Conservation (phyloP, 305 asterid genomes). For the Withania somnifera region DNA sequence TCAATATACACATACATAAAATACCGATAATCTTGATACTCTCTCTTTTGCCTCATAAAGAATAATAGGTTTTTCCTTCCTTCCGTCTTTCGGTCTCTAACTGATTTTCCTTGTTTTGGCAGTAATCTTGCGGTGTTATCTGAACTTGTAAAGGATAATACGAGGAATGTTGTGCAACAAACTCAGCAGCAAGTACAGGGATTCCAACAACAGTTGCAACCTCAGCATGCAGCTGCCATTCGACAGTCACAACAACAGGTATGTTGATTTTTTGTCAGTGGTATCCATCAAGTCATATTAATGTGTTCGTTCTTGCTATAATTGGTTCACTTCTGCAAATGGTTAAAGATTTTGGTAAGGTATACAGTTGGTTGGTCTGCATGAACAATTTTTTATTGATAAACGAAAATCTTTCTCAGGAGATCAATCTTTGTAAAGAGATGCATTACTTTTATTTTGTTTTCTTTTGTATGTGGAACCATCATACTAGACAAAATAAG, state of each 20-base stretch:
- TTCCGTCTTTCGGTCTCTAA: slow-evolving; percentile 7
- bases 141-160: slow-evolving; percentile 76
- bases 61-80: slow-evolving; percentile 7
- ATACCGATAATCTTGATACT: neutral
- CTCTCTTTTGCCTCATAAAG: neutral
- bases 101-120: slow-evolving; percentile 17
- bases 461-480: neutral
- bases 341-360: neutral
- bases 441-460: neutral
- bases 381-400: neutral
- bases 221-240: slow-evolving; percentile 52
- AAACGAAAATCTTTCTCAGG: neutral
- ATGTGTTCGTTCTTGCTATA: slow-evolving; percentile 4
- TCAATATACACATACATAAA: neutral
- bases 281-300: neutral
- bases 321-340: neutral
- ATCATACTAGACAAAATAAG: neutral
- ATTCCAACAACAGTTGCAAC: slow-evolving; percentile 56
- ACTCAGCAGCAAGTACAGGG: slow-evolving; percentile 55
- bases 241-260: slow-evolving; percentile 70
- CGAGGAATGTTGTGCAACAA: slow-evolving; percentile 51
- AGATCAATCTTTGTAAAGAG: neutral
- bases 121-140: slow-evolving; percentile 63
- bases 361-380: neutral
- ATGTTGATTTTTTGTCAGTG: neutral